Base-by-base conservation (phyloP, 169 alveolate species). In the Eimeria falciformis region DNA sequence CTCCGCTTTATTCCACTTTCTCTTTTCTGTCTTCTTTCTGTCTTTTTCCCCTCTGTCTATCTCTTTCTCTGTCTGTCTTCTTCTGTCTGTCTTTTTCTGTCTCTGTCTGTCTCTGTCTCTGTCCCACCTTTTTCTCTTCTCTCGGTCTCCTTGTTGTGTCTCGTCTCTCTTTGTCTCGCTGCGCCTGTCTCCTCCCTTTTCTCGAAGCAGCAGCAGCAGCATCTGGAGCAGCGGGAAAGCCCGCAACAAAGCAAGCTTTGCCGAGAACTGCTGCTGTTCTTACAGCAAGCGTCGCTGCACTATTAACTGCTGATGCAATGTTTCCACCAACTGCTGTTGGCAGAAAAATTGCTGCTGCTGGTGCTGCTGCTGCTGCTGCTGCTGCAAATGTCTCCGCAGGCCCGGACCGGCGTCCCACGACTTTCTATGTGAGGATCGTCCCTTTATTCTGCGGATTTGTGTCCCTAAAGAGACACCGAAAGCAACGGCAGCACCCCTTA, bases 341-440 rank as follows among this genome's bases (percentile, higher is more conserved):
- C 62, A 14, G 14, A 7, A 50, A 50, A 50, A 14, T 65, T 75
- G 37, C 23, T 43, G 33, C 27, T 75, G 6, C 40, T 45, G 37
- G 45, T 12, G 66, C 62, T 73, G 84, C 65, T 27, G 84, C 84
- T 73, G 84, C 85, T 75, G 58, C 46, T 75, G 66, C 40, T 75
- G 65, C 85, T 75, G 85, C 85, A 43, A 65, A 33, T 75, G 62
- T 65, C 23, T 27, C 27, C 40, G 46, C 85, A 75, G 85, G 5
- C 85, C 85, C 14, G 85, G 85, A 2, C 66, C 62, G 3, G 85
- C 66, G 21, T 58, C 85, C 29, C 85, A 75, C 66, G 85, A 75
- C 43, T 75, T 75, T 18, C 85, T 75, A 2, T 75, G 85, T 21
- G 85, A 75, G 40, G 18, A 21, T 29, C 66, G 62, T 12, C 85